phyloP scores from a whole-genome alignment of 305 asterid genomes.

The Rubia occidens region DNA sequence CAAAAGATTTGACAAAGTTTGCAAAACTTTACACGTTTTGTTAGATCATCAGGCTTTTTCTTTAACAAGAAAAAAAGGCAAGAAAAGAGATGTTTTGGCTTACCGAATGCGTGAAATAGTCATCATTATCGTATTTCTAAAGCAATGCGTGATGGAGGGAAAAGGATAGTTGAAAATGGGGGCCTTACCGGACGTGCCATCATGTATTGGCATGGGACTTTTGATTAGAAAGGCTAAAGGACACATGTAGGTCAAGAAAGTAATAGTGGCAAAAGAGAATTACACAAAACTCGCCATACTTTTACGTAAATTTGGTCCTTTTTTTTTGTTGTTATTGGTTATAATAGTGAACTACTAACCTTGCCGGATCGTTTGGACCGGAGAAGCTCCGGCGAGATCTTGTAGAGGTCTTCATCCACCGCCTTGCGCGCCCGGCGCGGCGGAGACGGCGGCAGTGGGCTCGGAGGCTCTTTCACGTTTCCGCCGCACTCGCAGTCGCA shows the following conservation, averaged over 20 bases:
- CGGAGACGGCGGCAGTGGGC: conserved; percentile 28
- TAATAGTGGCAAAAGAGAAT: not conserved
- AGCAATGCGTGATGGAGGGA: not conserved
- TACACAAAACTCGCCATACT: too few relatives aligned
- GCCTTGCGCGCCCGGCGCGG: conserved; percentile 45
- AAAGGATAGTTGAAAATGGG: conserved; percentile 1
- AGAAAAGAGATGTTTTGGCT: not conserved
- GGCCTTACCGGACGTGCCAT: conserved; percentile 12
- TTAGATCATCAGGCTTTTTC: not conserved
- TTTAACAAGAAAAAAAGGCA: not conserved
- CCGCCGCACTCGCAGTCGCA: conserved; percentile 34
- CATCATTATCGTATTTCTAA: too few relatives aligned
- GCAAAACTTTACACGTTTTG: not conserved
- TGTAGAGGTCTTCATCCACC: conserved; percentile 76
- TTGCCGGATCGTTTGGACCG: conserved; percentile 30
- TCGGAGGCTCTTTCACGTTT: conserved; percentile 34
- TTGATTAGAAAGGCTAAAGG: not conserved
- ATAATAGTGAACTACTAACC: conserved; percentile 19
- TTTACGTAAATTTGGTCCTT: too few relatives aligned
- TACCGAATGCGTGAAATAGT: too few relatives aligned
- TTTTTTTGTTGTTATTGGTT: too few relatives aligned
- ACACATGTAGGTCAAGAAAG: not conserved
- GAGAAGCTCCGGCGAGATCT: conserved; percentile 66
- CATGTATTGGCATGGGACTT: not conserved
- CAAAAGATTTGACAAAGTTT: not conserved